Percentiles rank a stretch among this genome's conserved stretches.
phyloP scores from a whole-genome alignment of 768 basidiomycete species.

The Pleurotus tuber-regium region DNA sequence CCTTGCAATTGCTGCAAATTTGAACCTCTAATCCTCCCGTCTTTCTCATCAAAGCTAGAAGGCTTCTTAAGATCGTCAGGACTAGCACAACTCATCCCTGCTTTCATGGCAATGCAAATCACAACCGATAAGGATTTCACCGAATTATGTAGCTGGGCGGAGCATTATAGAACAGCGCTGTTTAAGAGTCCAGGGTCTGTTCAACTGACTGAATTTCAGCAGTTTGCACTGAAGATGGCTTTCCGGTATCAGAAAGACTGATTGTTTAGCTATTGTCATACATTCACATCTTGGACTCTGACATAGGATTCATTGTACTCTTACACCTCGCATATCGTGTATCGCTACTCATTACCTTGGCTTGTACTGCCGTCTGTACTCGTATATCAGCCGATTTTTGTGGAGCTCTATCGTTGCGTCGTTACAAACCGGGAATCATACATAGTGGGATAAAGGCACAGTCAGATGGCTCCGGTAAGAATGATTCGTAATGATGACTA shows the following conservation, averaged over 20 bases:
- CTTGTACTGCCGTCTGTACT: no score
- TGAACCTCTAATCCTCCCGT: not conserved
- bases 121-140: not conserved
- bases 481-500: slow-evolving; percentile 18
- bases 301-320: not conserved
- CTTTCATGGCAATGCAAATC: not conserved
- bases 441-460: no score
- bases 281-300: no score
- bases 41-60: not conserved
- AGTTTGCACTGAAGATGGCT: slow-evolving; percentile 7
- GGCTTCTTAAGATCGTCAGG: not conserved
- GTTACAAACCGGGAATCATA: no score
- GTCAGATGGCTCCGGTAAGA: no score
- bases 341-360: no score
- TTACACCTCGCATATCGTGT: no score
- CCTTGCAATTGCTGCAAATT: not conserved
- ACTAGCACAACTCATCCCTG: not conserved
- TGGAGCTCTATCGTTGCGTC: no score
- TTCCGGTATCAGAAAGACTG: not conserved
- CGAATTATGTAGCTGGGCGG: not conserved
- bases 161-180: slow-evolving; percentile 2
- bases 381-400: no score
- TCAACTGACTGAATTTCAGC: slow-evolving; percentile 4
- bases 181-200: not conserved
- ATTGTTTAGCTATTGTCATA: not conserved